A percentile compares a stretch with the other conserved stretches of the same genome.
These are phyloP conservation scores for Yarrowia bubula DNA, from an alignment of 805 yeast genomes.

Conservation along the genomic window DNA sequence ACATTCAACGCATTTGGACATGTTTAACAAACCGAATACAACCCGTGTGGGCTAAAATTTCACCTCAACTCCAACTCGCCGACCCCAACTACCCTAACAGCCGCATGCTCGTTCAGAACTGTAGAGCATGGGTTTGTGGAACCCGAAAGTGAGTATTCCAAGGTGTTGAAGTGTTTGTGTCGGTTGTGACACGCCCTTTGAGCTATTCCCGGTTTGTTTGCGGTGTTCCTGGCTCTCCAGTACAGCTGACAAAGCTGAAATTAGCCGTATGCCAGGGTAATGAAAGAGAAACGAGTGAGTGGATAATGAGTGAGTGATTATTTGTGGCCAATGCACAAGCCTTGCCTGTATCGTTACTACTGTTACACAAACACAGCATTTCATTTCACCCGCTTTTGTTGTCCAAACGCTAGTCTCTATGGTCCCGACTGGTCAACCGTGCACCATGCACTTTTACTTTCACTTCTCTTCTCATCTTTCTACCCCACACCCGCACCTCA, in stretches of 20 bases:
- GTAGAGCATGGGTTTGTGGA: neutral
- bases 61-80: too few relatives aligned
- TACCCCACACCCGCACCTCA: slow-evolving; percentile 24
- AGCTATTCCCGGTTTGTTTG: neutral
- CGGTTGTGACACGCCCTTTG: neutral
- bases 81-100: neutral
- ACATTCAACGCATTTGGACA: too few relatives aligned
- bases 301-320: too few relatives aligned
- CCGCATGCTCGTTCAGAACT: slow-evolving; percentile 2
- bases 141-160: neutral
- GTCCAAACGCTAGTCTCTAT: neutral
- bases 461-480: slow-evolving; percentile 25
- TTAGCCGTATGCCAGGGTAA: too few relatives aligned
- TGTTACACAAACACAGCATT: too few relatives aligned
- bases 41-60: too few relatives aligned
- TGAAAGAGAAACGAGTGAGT: too few relatives aligned
- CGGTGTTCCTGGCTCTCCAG: neutral
- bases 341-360: too few relatives aligned
- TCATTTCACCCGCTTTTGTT: too few relatives aligned
- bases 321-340: neutral
- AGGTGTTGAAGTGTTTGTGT: neutral
- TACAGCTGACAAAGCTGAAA: neutral
- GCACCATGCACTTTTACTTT: slow-evolving; percentile 25
- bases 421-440: slow-evolving; percentile 19
- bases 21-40: too few relatives aligned